Evolutionary conservation across 768 basidiomycete genomes (phyloP), one percentile per base, ranked within the genome.

Genomic region (Tulasnella sp.): DNA sequence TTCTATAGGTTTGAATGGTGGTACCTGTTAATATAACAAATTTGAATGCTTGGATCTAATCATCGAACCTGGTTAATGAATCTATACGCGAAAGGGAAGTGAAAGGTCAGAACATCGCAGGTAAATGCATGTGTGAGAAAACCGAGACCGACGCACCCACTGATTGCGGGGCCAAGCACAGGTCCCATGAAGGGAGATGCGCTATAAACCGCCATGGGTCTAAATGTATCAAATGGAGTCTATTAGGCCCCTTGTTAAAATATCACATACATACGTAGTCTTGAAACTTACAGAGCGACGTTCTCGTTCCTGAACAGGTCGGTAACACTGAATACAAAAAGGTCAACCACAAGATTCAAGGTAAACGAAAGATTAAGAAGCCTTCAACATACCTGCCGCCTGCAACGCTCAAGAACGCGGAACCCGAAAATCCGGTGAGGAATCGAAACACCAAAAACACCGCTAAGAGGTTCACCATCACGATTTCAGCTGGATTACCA

Each of bases 31-130:
- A n/a, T n/a, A n/a, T n/a, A n/a, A n/a, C n/a, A n/a, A n/a, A n/a
- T n/a, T 52, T 43, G 49, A 26, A 11, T 24, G 13, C 29, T 21
- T n/a, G 26, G 26, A 17, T 5, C 7, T 48, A 27, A 17, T 27
- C 10, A 9, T n/a, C 73, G 55, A 47, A 79, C 80, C 68, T 85
- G 78, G 65, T 85, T 86, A 65, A 89, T 84, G 68, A 88, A 87
- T 19, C 84, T 79, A 7, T 4, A 32, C 9, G 51, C 45, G 19
- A 5, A 21, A 5, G n/a, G 45, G 24, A 3, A 32, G 13, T 29
- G 11, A 15, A 15, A 38, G 34, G 34, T 38, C 34, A 38, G 15
- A 15, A 38, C 15, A 7, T 5, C 5, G 7, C 34, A 5, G 38
- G 11, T 29, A 21, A 55, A 4, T 30, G 17, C 8, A 32, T 15